Evolutionary conservation across 1,284 basidiomycete species (phyloP).

Genomic region (Austroboletus novae-zelandiae): DNA sequence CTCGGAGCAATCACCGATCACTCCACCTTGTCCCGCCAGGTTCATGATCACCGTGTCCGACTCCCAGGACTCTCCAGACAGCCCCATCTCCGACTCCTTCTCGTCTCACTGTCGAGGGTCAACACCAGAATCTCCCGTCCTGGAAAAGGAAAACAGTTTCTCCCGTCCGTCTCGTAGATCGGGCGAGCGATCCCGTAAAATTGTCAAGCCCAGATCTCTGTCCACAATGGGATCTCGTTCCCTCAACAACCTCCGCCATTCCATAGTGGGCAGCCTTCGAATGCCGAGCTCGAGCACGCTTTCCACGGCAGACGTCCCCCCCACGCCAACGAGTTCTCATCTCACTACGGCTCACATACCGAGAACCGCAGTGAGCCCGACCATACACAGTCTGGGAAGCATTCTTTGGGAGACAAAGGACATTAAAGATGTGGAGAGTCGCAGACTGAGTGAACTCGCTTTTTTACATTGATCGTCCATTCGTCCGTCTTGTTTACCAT

Average conservation of each 20-base stretch:
- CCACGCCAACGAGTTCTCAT: neutral
- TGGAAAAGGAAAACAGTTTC: conserved; percentile 15
- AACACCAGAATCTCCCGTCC: conserved; percentile 10
- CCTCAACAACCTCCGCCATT: conserved; percentile 39
- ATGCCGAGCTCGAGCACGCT: conserved; percentile 16
- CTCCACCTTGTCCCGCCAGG: neutral
- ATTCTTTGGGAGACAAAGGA: conserved; percentile 49
- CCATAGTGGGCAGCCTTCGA: conserved; percentile 33
- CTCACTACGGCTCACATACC: conserved; percentile 6
- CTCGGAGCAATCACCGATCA: conserved; percentile 17
- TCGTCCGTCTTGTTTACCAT: neutral
- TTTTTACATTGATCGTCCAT: conserved; percentile 48
- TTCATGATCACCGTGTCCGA: conserved; percentile 22
- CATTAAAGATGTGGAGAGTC: conserved; percentile 64
- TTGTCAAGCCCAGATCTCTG: neutral
- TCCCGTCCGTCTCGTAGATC: conserved; percentile 12
- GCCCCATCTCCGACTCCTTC: conserved; percentile 26
- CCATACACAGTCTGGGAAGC: conserved; percentile 54
- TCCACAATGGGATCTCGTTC: conserved; percentile 32
- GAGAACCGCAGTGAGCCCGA: conserved; percentile 50
- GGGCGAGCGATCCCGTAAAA: conserved; percentile 13
- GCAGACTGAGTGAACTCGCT: conserved; percentile 66
- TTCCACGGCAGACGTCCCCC: conserved; percentile 15
- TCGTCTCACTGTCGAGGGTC: conserved; percentile 21
- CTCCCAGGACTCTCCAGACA: conserved; percentile 14